Conservation (phyloP, 2,329 filamentous ascomycete genomes). For the Neonectria punicea region DNA sequence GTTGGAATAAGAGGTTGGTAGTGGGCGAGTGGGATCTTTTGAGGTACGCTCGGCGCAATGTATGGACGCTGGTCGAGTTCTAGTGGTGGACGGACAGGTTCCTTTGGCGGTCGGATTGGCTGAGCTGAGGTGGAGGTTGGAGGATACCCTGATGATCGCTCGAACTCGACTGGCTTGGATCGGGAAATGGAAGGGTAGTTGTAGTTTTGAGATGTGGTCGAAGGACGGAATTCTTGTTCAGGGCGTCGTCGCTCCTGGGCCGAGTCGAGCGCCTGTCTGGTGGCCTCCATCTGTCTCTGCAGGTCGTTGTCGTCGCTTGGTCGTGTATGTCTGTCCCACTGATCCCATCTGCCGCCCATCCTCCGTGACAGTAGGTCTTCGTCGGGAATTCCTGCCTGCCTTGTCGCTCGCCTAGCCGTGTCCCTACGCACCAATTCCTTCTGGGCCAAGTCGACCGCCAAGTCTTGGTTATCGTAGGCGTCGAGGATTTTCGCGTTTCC, state of each 20-base stretch:
- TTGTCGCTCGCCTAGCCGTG: slow-evolving; percentile 66
- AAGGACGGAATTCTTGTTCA: slow-evolving; percentile 41
- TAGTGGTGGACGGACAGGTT: slow-evolving; percentile 38
- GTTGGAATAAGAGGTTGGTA: slow-evolving; percentile 38
- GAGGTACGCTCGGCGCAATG: slow-evolving; percentile 41
- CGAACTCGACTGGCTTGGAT: slow-evolving; percentile 60
- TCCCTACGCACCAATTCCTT: slow-evolving; percentile 77
- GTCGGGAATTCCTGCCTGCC: slow-evolving; percentile 66
- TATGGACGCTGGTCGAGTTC: slow-evolving; percentile 31
- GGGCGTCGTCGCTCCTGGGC: slow-evolving; percentile 40
- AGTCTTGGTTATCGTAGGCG: slow-evolving; percentile 75
- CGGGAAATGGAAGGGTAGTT: slow-evolving; percentile 68
- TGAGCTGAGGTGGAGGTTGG: slow-evolving; percentile 39
- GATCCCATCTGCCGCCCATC: slow-evolving; percentile 56
- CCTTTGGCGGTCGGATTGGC: slow-evolving; percentile 49
- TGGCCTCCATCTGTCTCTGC: slow-evolving; percentile 63
- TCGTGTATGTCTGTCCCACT: slow-evolving; percentile 47
- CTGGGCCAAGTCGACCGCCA: slow-evolving; percentile 81
- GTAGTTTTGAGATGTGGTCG: slow-evolving; percentile 52
- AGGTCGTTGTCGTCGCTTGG: slow-evolving; percentile 55
- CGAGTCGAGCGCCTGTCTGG: slow-evolving; percentile 58
- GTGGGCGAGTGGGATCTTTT: slow-evolving; percentile 43
- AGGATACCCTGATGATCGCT: slow-evolving; percentile 37
- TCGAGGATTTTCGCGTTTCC: slow-evolving; percentile 71
- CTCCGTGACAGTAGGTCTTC: slow-evolving; percentile 68